Evolutionary conservation across 1,139 yeast species (phyloP).

Genomic region (Nakaseomyces glabratus): DNA sequence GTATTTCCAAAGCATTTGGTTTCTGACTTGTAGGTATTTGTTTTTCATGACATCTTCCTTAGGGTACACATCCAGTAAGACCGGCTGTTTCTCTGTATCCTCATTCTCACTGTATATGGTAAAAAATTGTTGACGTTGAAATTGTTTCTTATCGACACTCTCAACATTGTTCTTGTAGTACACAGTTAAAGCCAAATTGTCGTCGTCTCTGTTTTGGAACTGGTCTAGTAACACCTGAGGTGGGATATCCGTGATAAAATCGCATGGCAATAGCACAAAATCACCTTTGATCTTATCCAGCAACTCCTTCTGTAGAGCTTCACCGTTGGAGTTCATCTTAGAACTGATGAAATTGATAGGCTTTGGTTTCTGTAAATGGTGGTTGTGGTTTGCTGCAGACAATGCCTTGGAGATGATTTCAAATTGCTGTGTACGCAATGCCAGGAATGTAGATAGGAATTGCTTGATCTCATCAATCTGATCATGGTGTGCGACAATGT

Average conservation of each 20-base stretch:
- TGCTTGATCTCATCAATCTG: slow-evolving; percentile 28
- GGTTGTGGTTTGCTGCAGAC: slow-evolving; percentile 19
- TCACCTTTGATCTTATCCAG: slow-evolving; percentile 39
- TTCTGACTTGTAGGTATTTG: slow-evolving; percentile 66
- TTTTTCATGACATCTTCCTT: slow-evolving; percentile 53
- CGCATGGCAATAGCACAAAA: slow-evolving; percentile 83
- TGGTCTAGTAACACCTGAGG: slow-evolving; percentile 83
- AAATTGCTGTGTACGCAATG: slow-evolving; percentile 25
- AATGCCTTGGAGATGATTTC: slow-evolving; percentile 22
- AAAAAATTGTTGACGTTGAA: slow-evolving; percentile 43
- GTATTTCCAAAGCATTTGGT: slow-evolving; percentile 83
- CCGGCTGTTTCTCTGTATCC: slow-evolving; percentile 39
- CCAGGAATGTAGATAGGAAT: slow-evolving; percentile 20
- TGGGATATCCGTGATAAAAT: slow-evolving; percentile 82
- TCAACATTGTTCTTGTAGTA: slow-evolving; percentile 39
- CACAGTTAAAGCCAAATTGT: slow-evolving; percentile 62
- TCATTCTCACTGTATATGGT: slow-evolving; percentile 45
- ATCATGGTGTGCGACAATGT: slow-evolving; percentile 43
- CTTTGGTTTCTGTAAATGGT: slow-evolving; percentile 29
- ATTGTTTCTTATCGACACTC: slow-evolving; percentile 59
- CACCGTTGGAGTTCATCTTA: slow-evolving; percentile 53
- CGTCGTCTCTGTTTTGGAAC: slow-evolving; percentile 58
- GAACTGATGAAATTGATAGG: slow-evolving; percentile 41
- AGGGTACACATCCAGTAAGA: slow-evolving; percentile 61
- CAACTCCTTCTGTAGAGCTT: slow-evolving; percentile 43